Evolutionary conservation across 768 basidiomycete species (phyloP), one percentile per base, ranked within the genome.

Genomic region (Cubamyces sp.): DNA sequence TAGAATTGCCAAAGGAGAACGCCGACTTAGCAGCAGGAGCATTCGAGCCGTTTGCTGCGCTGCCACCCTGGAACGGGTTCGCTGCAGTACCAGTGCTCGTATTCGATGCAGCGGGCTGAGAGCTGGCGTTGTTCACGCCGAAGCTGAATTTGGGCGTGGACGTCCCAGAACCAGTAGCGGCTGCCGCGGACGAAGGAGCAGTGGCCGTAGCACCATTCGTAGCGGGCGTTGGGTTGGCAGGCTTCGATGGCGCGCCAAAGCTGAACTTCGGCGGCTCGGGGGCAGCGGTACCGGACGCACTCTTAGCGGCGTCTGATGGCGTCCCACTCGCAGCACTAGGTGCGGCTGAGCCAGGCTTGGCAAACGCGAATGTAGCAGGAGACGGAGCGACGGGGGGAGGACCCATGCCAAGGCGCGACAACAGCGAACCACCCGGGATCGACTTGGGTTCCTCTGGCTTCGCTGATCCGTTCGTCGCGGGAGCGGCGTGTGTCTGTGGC

Each of bases 361-460:
- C 48, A 19, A 60, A 59, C 3, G 62, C 55, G 52, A 64, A 54
- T 7, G 54, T 49, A 2, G 60, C 16, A 5, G 60, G 41, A 16
- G 54, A 1, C 23, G 58, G 62, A 0, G 61, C 39, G 0, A 53
- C 28, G 4, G 60, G 58, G 26, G 57, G 58, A 1, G 58, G 63
- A 1, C 63, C 63, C 63, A 60, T 57, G 3, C 65, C 65, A 1
- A 66, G n/a, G 12, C 65, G 61, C 25, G 65, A 64, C 7, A 66
- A 23, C 26, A 66, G 30, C 25, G 65, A 66, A 12, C 47, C 21
- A 0, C 65, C 65, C 8, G 60, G 55, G 3, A 52, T 50, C 5
- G 45, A 23, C 34, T 62, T 50, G 9, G 54, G 1, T 26, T 57
- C 54, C 23, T 54, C 55, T 1, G 46, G 21, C 52, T 66, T 61